Conservation (phyloP, 306 rosid species). For the Datisca glomerata region DNA sequence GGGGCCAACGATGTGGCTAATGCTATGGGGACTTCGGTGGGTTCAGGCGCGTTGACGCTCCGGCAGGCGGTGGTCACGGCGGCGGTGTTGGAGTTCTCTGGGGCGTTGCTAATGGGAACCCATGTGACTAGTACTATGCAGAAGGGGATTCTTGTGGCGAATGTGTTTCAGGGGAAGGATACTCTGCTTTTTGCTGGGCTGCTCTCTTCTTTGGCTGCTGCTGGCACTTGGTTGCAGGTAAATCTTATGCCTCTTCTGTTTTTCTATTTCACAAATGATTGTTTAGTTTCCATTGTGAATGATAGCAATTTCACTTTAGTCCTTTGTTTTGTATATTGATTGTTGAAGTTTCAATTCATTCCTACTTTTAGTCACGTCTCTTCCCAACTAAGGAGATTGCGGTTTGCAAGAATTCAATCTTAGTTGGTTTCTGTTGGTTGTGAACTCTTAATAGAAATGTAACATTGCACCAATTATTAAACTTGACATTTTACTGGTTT, state of each 20-base stretch:
- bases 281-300: too few species aligned
- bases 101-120: constrained; percentile 80
- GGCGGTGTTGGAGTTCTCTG: constrained; percentile 79
- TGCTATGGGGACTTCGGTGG: constrained; percentile 98
- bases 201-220: constrained; percentile 96
- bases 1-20: constrained; percentile 98
- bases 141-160: constrained; percentile 74
- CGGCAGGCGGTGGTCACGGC: constrained; percentile 83
- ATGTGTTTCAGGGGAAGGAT: constrained; percentile 70
- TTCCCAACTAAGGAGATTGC: too few species aligned
- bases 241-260: too few species aligned
- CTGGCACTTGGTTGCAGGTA: constrained; percentile 99
- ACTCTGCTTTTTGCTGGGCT: constrained; percentile 64
- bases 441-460: too few species aligned
- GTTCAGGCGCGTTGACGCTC: constrained; percentile 79
- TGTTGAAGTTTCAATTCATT: too few species aligned
- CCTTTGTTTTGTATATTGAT: too few species aligned
- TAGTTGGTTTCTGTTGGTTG: too few species aligned
- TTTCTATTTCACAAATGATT: background rate
- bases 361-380: too few species aligned
- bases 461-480: too few species aligned
- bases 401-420: too few species aligned
- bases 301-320: too few species aligned
- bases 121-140: constrained; percentile 96
- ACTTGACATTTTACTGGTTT: too few species aligned